These are phyloP conservation scores for Zygosaccharomyces rouxii DNA, from an alignment of 805 yeast species.

Conservation along the genomic window DNA sequence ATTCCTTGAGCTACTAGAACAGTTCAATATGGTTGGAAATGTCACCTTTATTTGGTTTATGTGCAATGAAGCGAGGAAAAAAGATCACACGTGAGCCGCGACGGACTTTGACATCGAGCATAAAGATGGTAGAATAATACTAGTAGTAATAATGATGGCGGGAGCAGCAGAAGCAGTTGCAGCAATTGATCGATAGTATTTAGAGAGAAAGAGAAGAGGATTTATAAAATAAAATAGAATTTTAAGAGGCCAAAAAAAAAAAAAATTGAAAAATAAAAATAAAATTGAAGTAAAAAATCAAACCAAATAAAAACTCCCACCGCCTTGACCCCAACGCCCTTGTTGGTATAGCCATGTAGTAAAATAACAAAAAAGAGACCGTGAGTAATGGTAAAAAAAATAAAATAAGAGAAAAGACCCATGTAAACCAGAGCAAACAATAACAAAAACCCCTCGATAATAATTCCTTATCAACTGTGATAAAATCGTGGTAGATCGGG, in stretches of 20 bases:
- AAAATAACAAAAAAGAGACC: background rate
- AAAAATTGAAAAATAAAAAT: background rate
- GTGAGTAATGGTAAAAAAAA: background rate
- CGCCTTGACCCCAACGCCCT: background rate
- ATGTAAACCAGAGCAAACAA: background rate
- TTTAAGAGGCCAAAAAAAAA: background rate
- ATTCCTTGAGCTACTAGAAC: background rate
- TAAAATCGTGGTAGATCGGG: background rate
- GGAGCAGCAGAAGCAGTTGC: background rate
- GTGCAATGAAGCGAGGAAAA: background rate
- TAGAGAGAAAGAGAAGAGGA: constrained; percentile 1
- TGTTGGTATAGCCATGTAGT: background rate
- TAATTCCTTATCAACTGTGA: background rate
- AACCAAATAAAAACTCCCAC: background rate
- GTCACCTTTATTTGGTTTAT: background rate
- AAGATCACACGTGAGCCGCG: background rate
- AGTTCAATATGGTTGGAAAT: background rate
- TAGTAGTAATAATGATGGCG: background rate
- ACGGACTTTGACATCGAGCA: background rate
- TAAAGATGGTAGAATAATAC: background rate
- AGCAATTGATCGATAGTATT: background rate
- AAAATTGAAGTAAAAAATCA: constrained; percentile 3
- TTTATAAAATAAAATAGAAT: background rate
- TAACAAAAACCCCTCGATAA: background rate
- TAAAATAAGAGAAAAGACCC: background rate